Percentiles rank a stretch among this genome's conserved stretches.
Evolutionary conservation across 768 basidiomycete species (phyloP).

Genomic region (Macrocybe gigantea): DNA sequence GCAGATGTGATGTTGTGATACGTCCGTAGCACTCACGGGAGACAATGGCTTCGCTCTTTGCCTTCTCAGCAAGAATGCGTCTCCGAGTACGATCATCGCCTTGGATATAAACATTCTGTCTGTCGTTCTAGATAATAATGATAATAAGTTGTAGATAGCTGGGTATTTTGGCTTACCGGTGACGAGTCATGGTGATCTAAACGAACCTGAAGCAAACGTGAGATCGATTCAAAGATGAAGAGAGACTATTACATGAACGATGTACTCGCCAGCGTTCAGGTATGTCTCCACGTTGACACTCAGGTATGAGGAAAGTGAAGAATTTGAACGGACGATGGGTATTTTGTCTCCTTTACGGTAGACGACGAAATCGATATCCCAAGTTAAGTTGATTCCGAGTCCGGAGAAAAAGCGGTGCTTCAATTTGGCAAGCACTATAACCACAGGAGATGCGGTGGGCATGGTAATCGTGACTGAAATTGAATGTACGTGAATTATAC

Average conservation of each 20-base stretch:
- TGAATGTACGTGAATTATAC: not conserved
- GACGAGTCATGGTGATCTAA: too few species aligned
- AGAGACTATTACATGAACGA: slow-evolving; percentile 18
- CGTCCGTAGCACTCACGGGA: slow-evolving; percentile 17
- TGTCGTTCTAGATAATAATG: too few species aligned
- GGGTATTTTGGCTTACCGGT: too few species aligned
- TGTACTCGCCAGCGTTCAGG: slow-evolving; percentile 21
- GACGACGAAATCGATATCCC: slow-evolving; percentile 31
- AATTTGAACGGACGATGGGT: slow-evolving; percentile 13
- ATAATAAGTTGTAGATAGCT: too few species aligned
- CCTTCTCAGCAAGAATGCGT: slow-evolving; percentile 20
- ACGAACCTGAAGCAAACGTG: slow-evolving; percentile 8
- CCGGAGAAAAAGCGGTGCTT: slow-evolving; percentile 28
- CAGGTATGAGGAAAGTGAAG: slow-evolving; percentile 10
- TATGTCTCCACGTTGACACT: slow-evolving; percentile 21
- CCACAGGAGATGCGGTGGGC: slow-evolving; percentile 18
- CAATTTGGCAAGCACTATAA: slow-evolving; percentile 32
- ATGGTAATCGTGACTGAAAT: slow-evolving; percentile 29
- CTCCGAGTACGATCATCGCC: too few species aligned
- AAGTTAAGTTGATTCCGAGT: slow-evolving; percentile 16
- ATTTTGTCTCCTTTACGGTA: slow-evolving; percentile 26
- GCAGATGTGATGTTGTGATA: not conserved
- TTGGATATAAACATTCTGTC: too few species aligned
- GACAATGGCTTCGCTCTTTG: slow-evolving; percentile 26
- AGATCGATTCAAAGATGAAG: not conserved